Conservation (phyloP, 75 land plant species). For the Sequoiadendron giganteum region DNA sequence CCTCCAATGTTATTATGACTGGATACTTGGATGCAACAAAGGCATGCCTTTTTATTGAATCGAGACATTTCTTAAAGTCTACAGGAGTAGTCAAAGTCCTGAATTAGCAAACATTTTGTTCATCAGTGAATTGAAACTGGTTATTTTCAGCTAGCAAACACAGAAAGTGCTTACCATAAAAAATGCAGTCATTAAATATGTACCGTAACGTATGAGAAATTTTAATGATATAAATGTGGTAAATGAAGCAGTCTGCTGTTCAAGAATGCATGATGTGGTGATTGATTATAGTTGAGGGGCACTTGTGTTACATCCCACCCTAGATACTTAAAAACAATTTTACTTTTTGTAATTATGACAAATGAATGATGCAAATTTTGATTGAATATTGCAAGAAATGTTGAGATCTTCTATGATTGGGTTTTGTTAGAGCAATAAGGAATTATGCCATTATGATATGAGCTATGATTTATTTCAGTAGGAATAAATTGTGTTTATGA, state of each 20-base stretch:
- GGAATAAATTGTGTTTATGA: no score
- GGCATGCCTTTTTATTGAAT: slow-evolving; percentile 82
- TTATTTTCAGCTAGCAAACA: neutral
- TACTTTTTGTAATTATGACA: no score
- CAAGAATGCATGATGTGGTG: neutral
- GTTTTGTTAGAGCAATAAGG: no score
- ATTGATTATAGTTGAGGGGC: neutral
- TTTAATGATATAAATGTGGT: neutral
- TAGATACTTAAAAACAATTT: no score
- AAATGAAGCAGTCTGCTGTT: neutral
- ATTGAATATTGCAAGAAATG: no score
- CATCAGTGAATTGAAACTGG: neutral
- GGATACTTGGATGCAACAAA: slow-evolving; percentile 83
- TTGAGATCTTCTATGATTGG: no score
- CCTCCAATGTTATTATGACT: slow-evolving; percentile 85
- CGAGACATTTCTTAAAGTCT: slow-evolving; percentile 62
- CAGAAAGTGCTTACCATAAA: neutral
- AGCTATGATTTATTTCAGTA: no score
- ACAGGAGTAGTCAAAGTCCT: slow-evolving; percentile 92
- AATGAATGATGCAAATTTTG: no score
- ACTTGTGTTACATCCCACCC: no score
- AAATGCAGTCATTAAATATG: neutral
- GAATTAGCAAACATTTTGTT: slow-evolving; percentile 7
- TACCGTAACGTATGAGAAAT: neutral
- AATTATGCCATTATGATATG: no score